phyloP scores from a whole-genome alignment of 495 filamentous ascomycete species.

The Penicillium salamii region DNA sequence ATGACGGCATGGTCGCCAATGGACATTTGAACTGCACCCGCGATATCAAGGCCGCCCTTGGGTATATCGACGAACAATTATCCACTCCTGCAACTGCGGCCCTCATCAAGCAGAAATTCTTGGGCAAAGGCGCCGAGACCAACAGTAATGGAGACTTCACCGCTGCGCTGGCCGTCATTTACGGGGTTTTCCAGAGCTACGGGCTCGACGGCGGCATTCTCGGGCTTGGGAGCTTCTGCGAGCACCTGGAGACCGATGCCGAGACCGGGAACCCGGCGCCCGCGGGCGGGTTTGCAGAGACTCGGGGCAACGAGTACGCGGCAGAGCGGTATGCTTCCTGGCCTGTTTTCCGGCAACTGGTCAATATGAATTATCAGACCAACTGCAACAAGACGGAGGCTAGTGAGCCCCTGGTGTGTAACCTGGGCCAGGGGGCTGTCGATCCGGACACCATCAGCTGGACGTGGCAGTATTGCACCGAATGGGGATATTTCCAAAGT shows the following conservation, averaged over 20 bases:
- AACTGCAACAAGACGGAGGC: slow-evolving; percentile 40
- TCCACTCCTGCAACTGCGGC: slow-evolving; percentile 30
- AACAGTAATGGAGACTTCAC: slow-evolving; percentile 53
- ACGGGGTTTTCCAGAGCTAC: slow-evolving; percentile 45
- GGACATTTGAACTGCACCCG: slow-evolving; percentile 52
- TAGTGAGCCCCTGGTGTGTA: slow-evolving; percentile 30
- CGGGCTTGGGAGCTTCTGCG: slow-evolving; percentile 45
- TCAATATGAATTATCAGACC: slow-evolving; percentile 41
- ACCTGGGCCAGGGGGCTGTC: slow-evolving; percentile 32
- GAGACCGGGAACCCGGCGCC: slow-evolving; percentile 21
- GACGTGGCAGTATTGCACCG: slow-evolving; percentile 61
- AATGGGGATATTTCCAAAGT: slow-evolving; percentile 56
- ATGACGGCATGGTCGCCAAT: slow-evolving; percentile 49
- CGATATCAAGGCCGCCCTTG: slow-evolving; percentile 50
- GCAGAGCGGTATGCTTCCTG: slow-evolving; percentile 48
- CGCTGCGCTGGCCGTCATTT: slow-evolving; percentile 38
- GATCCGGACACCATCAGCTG: slow-evolving; percentile 47
- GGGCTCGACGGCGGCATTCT: slow-evolving; percentile 41
- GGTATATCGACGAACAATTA: slow-evolving; percentile 51
- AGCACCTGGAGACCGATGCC: slow-evolving; percentile 41
- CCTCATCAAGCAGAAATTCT: slow-evolving; percentile 47
- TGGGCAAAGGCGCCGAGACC: slow-evolving; percentile 45
- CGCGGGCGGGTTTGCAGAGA: slow-evolving; percentile 37
- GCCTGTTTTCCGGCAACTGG: slow-evolving; percentile 36
- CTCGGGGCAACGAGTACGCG: slow-evolving; percentile 37